phyloP scores from a whole-genome alignment of 768 basidiomycete species.

The Lentinula guzmanii region DNA sequence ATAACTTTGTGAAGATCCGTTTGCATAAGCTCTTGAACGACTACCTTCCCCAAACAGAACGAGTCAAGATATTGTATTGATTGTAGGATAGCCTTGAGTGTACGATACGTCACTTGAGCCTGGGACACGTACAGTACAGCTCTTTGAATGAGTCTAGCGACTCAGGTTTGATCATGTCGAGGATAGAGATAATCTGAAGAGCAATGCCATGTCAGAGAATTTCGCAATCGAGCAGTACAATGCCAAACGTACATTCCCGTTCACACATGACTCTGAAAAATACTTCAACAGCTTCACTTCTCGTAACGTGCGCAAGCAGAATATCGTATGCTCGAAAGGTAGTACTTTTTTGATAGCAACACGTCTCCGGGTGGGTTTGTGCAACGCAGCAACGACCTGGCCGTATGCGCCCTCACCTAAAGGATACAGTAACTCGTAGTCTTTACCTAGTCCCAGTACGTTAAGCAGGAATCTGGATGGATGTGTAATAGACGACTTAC shows the following conservation, averaged over 20 bases:
- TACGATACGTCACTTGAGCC: conserved; percentile 11
- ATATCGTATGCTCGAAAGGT: conserved; percentile 91
- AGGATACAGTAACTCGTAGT: conserved; percentile 67
- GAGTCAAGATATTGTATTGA: conserved; percentile 2
- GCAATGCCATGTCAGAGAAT: neutral
- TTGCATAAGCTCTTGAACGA: conserved; percentile 86
- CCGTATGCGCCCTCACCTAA: conserved; percentile 90
- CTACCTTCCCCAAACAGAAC: conserved; percentile 22
- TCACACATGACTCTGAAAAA: conserved; percentile 72
- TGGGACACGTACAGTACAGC: conserved; percentile 56
- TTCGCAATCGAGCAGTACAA: neutral
- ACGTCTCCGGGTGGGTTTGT: conserved; percentile 72
- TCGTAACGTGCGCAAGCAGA: conserved; percentile 82
- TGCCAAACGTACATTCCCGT: conserved; percentile 59
- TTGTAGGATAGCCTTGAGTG: neutral
- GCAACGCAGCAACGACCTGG: conserved; percentile 82
- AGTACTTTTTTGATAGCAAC: conserved; percentile 96
- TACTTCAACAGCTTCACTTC: conserved; percentile 89
- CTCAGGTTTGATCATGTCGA: conserved; percentile 84
- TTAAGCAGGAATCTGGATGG: neutral
- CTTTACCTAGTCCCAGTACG: conserved; percentile 38
- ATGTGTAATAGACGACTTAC: neutral
- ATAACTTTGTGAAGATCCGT: conserved; percentile 90
- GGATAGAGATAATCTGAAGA: conserved; percentile 73
- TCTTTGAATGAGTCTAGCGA: conserved; percentile 76